These are phyloP conservation scores for Pisolithus microcarpus DNA, from an alignment of 768 basidiomycete species.

Conservation along the genomic window DNA sequence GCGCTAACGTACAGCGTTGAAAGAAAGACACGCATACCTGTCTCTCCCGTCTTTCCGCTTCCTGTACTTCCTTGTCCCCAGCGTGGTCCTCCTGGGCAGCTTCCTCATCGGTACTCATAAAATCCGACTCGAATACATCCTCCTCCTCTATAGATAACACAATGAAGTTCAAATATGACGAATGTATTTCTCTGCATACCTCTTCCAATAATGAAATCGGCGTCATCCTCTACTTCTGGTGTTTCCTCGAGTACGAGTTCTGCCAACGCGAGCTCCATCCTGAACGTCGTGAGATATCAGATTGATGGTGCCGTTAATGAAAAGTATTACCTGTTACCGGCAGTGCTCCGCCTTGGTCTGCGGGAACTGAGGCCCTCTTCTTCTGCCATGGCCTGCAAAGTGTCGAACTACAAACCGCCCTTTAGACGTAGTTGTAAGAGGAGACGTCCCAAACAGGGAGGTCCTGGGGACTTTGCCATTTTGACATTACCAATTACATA, in stretches of 20 bases:
- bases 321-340: too few species aligned
- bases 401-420: too few species aligned
- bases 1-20: background rate
- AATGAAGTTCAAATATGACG: too few species aligned
- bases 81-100: conserved; percentile 45
- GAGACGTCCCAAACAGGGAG: too few species aligned
- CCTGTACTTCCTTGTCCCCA: conserved; percentile 49
- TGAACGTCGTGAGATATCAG: conserved; percentile 20
- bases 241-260: conserved; percentile 39
- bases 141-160: conserved; percentile 53
- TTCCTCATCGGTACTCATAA: conserved; percentile 77
- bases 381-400: too few species aligned
- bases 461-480: too few species aligned
- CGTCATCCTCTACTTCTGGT: conserved; percentile 64
- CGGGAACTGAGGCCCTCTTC: too few species aligned
- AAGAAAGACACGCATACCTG: conserved; percentile 8
- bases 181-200: conserved; percentile 30
- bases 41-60: conserved; percentile 50
- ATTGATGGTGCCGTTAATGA: background rate
- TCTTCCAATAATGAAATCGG: conserved; percentile 60
- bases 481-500: too few species aligned
- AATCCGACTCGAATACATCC: conserved; percentile 77
- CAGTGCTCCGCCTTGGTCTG: too few species aligned
- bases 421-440: too few species aligned
- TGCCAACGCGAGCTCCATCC: conserved; percentile 74